Evolutionary conservation across 2,329 filamentous ascomycete genomes (phyloP).

Genomic region (Microdochium bolleyi): DNA sequence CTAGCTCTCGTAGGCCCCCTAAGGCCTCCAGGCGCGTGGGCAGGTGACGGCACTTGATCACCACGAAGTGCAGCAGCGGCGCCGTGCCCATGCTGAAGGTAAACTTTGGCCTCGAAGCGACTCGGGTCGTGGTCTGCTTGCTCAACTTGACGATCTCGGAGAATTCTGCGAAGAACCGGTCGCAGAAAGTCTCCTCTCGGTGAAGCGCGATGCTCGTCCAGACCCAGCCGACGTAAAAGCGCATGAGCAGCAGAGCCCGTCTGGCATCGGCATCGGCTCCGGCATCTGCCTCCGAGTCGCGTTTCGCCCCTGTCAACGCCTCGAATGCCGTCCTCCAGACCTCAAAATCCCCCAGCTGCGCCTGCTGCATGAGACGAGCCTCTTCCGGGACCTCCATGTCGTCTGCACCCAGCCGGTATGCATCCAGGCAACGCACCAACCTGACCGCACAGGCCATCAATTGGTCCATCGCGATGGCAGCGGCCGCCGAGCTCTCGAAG

Average conservation of each 20-base stretch:
- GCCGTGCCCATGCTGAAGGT: slow-evolving; percentile 9
- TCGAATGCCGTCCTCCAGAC: background rate
- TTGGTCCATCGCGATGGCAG: background rate
- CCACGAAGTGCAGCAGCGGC: slow-evolving; percentile 10
- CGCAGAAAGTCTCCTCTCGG: slow-evolving; percentile 5
- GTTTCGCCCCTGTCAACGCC: background rate
- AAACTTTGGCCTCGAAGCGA: background rate
- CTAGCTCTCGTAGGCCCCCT: slow-evolving; percentile 2
- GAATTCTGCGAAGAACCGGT: slow-evolving; percentile 5
- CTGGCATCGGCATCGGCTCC: background rate
- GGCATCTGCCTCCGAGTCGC: slow-evolving; percentile 1
- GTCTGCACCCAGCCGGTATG: background rate
- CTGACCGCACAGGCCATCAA: background rate
- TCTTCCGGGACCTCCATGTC: background rate
- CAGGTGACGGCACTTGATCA: slow-evolving; percentile 10
- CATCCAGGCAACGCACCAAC: background rate
- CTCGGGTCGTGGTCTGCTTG: background rate
- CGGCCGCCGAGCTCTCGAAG: background rate
- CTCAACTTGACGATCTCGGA: slow-evolving; percentile 6
- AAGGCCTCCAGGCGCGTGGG: slow-evolving; percentile 7
- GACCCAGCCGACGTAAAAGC: slow-evolving; percentile 10
- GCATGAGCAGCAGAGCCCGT: slow-evolving; percentile 6
- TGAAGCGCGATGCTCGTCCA: slow-evolving; percentile 6
- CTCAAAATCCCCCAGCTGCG: background rate
- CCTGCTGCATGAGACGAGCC: background rate